Evolutionary conservation across 2,329 filamentous ascomycete genomes (phyloP), one percentile per base, ranked within the genome.

Genomic region (Xylariaceae sp.): DNA sequence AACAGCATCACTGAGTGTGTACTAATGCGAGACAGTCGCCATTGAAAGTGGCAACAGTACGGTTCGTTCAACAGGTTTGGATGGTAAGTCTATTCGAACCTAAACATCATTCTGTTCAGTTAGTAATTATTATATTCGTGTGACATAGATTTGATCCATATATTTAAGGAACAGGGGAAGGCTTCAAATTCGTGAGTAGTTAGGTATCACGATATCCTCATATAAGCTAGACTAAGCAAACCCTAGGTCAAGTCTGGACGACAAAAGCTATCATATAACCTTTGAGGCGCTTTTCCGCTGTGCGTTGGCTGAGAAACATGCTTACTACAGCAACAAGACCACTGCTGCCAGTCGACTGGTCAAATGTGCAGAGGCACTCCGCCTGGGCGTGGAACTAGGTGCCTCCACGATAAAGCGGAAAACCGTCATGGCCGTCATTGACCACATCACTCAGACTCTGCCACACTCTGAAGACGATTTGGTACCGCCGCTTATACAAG

Each of bases 191-290:
- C 66, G 68, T 70, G 54, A 54, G 67, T 59, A 7, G 7, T 32
- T 26, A n/a, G n/a, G n/a, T 2, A 19, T 42, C 12, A 23, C 20
- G 37, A n/a, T 23, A 29, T 43, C 2, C 29, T 44, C 23, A 20
- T 16, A 4, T 3, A 23, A 16, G 45, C 52, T 50, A 44, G 42
- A 51, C 40, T 54, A 60, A 44, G 46, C 42, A 16, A 20, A 44
- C 20, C 32, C 10, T 51, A 70, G 67, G 26, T 56, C 64, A 7
- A 61, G 58, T 20, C 77, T 96, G 32, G 83, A 82, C 44, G 91
- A 96, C 69, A 90, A 89, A 69, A 83, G 83, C n/a, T 96, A 90
- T 64, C 89, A 95, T 68, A 83, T 84, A 56, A 86, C 97, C 43
- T 90, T 91, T 65, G 91, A 97, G 67, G 83, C 85, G 1, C 77